These are phyloP conservation scores for Aspergillus indologenus DNA, from an alignment of 495 filamentous ascomycete species.

Conservation along the genomic window DNA sequence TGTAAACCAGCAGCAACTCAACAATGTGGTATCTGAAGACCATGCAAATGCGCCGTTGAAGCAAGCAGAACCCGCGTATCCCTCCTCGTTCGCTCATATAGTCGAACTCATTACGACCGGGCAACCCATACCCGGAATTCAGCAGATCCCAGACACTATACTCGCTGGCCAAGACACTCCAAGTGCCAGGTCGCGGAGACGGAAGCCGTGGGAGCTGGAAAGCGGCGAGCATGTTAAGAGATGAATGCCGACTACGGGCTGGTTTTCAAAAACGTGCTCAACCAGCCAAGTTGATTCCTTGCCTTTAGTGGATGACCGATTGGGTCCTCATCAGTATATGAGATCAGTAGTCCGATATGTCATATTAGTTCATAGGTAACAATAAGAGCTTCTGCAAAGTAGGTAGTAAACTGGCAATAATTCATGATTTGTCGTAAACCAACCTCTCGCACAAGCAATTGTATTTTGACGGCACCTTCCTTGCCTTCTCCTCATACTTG, in stretches of 20 bases:
- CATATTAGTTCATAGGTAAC: not conserved
- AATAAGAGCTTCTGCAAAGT: not conserved
- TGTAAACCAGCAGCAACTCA: not conserved
- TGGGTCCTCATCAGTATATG: not conserved
- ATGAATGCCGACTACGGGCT: not conserved
- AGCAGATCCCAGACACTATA: conserved; percentile 81
- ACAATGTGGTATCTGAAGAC: not conserved
- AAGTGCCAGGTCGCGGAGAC: conserved; percentile 50
- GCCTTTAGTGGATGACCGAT: not conserved
- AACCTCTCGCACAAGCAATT: not conserved
- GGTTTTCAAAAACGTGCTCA: not conserved
- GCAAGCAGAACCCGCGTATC: conserved; percentile 60
- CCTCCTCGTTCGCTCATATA: conserved; percentile 82
- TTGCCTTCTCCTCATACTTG: not conserved
- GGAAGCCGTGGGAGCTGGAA: conserved; percentile 79
- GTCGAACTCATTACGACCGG: conserved; percentile 83
- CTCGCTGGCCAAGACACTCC: conserved; percentile 60
- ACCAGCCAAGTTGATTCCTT: not conserved
- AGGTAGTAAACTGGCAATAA: not conserved
- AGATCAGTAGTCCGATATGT: not conserved
- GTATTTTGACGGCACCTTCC: not conserved
- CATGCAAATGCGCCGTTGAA: not conserved
- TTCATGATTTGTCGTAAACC: not conserved
- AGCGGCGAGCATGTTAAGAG: conserved; percentile 15
- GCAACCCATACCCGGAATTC: conserved; percentile 83